Evolutionary conservation across 352 stramenopile genomes (phyloP), one percentile per base, ranked within the genome.

Genomic region (Hyaloperonospora brassicae): DNA sequence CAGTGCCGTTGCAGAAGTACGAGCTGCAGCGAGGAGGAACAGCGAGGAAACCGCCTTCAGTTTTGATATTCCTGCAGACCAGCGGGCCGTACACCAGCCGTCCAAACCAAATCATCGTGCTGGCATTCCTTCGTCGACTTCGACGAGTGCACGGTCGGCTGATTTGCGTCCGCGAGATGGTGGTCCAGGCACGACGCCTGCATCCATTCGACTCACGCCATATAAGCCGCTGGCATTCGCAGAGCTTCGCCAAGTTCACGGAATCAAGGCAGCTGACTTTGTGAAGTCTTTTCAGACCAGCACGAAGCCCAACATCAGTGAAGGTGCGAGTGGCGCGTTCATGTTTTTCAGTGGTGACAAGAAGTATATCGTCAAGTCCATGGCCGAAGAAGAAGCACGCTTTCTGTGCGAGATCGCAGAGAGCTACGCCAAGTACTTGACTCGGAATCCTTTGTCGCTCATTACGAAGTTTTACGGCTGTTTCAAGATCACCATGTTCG

Each of bases 331-430:
- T 45, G 84, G 84, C 30, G 87, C 84, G n/a, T 97, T 96, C 64
- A 78, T 97, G 56, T 97, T 96, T 47, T 96, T 95, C 57, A 93
- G 76, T 45, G 83, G 85, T 2, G 86, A 96, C 62, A 88, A 89
- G 52, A 78, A 79, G 47, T 95, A 94, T 56, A 92, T 97, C 47
- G 85, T 96, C 14, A 97, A 97, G 68, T 93, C 79, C 2, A 90
- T 95, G 69, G 70, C 68, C n/a, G 71, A 93, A 38, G 53, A 65
- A 9, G 88, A 97, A 68, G 84, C 74, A 6, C 68, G 80, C 1
- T 92, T 91, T 46, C 61, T 97, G 31, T 82, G 79, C 30, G 66
- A 86, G 31, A 96, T 97, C 41, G 76, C 89, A 0, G 74, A 89
- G 11, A 62, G 86, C 42, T 97, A 96, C 50, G 66, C 75, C n/a